Base-by-base conservation (phyloP, 1,284 basidiomycete species). In the Rugiboletus extremiorientalis region DNA sequence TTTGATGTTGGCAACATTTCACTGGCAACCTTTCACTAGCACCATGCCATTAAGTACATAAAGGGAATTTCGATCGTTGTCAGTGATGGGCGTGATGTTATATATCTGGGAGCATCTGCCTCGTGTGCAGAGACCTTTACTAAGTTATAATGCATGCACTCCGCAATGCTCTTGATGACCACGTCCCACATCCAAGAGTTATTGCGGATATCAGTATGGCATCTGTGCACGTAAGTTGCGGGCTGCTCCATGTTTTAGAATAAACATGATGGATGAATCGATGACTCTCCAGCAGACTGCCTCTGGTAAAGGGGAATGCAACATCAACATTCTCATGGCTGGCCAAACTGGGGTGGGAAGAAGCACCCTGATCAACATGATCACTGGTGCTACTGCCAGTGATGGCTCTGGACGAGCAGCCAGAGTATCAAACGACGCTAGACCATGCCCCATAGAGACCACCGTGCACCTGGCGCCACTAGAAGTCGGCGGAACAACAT, bases 281-380 rank as follows among this genome's bases (percentile, higher is more conserved):
- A n/a, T n/a, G 40, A 58, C 45, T 18, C 23, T 44, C 12, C n/a
- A 41, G 36, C 60, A 50, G 55, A 50, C 43, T 18, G 12, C 47
- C 42, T 42, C 31, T 28, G 43, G 5, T 11, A 52, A 52, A 22
- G 44, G 33, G 31, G 30, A 41, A 36, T 33, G 30, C 27, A 33
- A 44, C 49, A 18, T 55, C 58, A 25, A 58, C n/a, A 53, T 71
- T 36, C 56, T 70, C 25, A 50, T 71, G 42, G 69, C 63, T 34
- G 68, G 67, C 30, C 65, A 68, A 27, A 67, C 65, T 16, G 66
- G 67, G 37, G 67, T 68, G 16, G 66, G 66, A 37, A 68, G 65
- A 41, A 67, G 69, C 40, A 68, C 65, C 2, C 30, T 67, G 54
- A 57, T 68, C 57, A 67, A 67, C 31, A 71, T 67, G 69, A 66